Percentiles rank a stretch among this genome's conserved stretches.
These are phyloP conservation scores for Pseudogymnoascus sp. DNA, from an alignment of 2,329 filamentous ascomycete genomes.

Conservation along the genomic window DNA sequence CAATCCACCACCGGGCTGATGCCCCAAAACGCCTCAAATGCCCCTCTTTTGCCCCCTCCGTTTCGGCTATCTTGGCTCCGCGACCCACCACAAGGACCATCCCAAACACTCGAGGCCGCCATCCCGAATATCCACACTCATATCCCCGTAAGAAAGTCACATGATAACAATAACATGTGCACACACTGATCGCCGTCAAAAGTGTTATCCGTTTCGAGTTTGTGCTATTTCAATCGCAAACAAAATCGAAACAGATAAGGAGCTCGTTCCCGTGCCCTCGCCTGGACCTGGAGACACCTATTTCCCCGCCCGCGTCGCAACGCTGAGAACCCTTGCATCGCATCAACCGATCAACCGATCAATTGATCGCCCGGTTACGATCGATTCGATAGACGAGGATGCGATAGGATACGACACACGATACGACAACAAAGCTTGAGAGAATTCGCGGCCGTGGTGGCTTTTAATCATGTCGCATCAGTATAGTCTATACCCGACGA, in stretches of 20 bases:
- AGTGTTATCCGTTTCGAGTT: background rate
- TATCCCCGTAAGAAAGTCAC: background rate
- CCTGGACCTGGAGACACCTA: background rate
- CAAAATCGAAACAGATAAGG: background rate
- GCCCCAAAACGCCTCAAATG: background rate
- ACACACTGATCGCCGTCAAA: background rate
- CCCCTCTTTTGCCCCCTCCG: background rate
- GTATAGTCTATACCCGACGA: background rate
- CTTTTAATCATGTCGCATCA: background rate
- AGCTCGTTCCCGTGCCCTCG: background rate
- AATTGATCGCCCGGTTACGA: background rate
- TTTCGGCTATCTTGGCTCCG: background rate
- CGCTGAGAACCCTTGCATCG: background rate
- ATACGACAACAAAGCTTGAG: background rate
- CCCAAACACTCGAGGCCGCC: background rate
- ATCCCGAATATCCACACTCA: background rate
- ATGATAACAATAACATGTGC: constrained; percentile 6
- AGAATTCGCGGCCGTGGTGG: background rate
- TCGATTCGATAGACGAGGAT: background rate
- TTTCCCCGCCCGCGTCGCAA: background rate
- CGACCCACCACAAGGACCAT: background rate
- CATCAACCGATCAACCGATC: background rate
- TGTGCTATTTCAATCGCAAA: background rate
- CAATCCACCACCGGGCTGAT: background rate
- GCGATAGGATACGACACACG: background rate